Evolutionary conservation across 495 filamentous ascomycete species (phyloP), one percentile per base, ranked within the genome.

Genomic region (Penicillium diatomitis): DNA sequence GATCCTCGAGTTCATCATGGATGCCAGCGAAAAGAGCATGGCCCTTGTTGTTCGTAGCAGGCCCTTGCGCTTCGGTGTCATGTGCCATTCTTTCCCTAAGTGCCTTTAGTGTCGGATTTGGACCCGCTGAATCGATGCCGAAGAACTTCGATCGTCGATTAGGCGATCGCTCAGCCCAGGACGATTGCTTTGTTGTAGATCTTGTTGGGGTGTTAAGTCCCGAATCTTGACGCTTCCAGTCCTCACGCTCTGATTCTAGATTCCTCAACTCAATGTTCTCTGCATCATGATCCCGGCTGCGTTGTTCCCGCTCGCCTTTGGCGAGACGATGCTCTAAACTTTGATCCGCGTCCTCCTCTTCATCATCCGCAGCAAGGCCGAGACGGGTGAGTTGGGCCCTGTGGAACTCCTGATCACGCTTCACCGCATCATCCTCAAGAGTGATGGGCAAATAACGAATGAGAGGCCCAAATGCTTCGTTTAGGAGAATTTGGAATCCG

Each of bases 371-470:
- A 36, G 56, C 58, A 42, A 75, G 53, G 1, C 66, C 70, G 40
- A 79, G 66, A 6, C 80, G 75, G 43, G 75, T 76, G 46, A 80
- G 81, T 60, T 92, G 87, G 20, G 84, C 85, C 34, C 82, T 77
- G 35, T 84, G 83, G 62, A 97, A 98, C 44, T 86, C 87, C 56
- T 92, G 81, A 57, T 97, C 94, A 4, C 90, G 83, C 38, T 84
- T 73, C 8, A 92, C 87, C 4, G 92, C 92, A 49, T 95, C 88
- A 56, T 98, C 94, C 63, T 98, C 92, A 38, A 97, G 76, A 0
- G 92, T 97, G 56, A 98, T 94, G 0, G 92, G 92, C 37, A 98
- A 70, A 61, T 96, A 96, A 33, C 82, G 79, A 58, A 95, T 82
- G 40, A 98, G 74, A 27, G 92, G 90, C 2, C 80, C 80, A 53